Percentiles rank a stretch among this genome's conserved stretches.
Evolutionary conservation across 192 early-diverging fungal species (phyloP).

Genomic region (Coemansia sp.): DNA sequence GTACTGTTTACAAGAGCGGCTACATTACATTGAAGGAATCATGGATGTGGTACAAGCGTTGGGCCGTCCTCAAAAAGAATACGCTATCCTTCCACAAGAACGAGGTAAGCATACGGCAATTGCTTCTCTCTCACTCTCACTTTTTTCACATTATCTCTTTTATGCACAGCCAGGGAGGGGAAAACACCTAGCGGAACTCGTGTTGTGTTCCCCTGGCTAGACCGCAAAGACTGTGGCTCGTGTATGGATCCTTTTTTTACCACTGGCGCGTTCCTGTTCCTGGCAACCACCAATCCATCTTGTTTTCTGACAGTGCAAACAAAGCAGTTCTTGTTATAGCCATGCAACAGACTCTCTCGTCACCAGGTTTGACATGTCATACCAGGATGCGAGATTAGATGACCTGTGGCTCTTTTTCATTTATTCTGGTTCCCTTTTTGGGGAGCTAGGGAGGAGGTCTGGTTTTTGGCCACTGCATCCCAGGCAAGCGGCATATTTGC

Average conservation of each 20-base stretch:
- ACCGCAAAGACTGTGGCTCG: no score
- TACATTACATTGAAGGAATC: conserved; percentile 72
- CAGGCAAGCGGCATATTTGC: conserved; percentile 60
- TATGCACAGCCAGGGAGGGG: not conserved
- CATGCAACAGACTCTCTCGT: not conserved
- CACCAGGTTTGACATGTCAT: not conserved
- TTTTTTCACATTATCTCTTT: not conserved
- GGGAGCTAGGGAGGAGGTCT: not conserved
- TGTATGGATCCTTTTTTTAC: no score
- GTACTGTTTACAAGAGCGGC: conserved; percentile 42
- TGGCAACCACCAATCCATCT: no score
- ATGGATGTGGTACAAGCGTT: conserved; percentile 96
- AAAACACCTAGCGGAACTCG: no score
- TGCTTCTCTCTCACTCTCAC: not conserved
- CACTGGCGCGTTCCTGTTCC: no score
- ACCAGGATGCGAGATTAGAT: not conserved
- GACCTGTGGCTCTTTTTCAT: conserved; percentile 2
- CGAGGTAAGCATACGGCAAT: conserved; percentile 65
- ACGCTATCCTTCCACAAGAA: conserved; percentile 92
- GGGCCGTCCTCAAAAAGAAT: conserved; percentile 82
- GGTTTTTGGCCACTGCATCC: not conserved
- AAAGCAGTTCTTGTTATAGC: no score
- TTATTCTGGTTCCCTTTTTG: no score
- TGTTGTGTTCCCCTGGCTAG: no score
- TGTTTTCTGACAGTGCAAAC: no score